Percentiles rank a stretch among this genome's conserved stretches.
Evolutionary conservation across 2,329 filamentous ascomycete species (phyloP).

Genomic region (Fusarium staphyleae): DNA sequence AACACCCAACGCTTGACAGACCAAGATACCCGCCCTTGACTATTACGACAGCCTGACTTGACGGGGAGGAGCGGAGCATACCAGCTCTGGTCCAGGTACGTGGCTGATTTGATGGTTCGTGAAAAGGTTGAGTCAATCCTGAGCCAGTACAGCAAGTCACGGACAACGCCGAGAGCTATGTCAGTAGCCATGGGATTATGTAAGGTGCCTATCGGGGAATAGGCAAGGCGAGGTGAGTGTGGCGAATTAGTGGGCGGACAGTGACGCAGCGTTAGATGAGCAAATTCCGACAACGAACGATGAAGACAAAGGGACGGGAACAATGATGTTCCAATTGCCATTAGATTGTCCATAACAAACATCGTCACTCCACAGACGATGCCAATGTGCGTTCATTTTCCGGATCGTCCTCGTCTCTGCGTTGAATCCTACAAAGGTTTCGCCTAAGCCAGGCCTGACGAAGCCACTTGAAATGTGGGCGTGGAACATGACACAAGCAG

Average conservation of each 20-base stretch:
- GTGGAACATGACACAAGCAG: slow-evolving; percentile 5
- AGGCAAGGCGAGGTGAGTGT: slow-evolving; percentile 19
- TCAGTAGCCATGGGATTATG: slow-evolving; percentile 20
- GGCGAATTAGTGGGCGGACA: slow-evolving; percentile 28
- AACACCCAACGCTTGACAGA: slow-evolving; percentile 3
- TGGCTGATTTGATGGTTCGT: slow-evolving; percentile 6
- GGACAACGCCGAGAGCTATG: slow-evolving; percentile 34
- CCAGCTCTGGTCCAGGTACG: slow-evolving; percentile 15
- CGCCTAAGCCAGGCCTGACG: slow-evolving; percentile 2
- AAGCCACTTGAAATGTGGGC: slow-evolving; percentile 9
- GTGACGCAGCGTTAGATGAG: slow-evolving; percentile 19
- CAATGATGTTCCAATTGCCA: neutral
- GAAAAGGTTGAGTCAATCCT: slow-evolving; percentile 8
- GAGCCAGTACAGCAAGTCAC: slow-evolving; percentile 10
- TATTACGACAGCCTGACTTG: slow-evolving; percentile 9
- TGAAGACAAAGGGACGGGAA: no score
- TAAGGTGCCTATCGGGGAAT: slow-evolving; percentile 13
- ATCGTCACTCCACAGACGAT: slow-evolving; percentile 6
- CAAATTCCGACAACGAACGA: no score
- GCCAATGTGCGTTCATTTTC: slow-evolving; percentile 6
- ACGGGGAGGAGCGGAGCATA: neutral
- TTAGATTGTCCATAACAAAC: neutral
- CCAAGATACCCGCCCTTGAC: neutral
- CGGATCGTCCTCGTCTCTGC: slow-evolving; percentile 1
- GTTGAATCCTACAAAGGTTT: slow-evolving; percentile 5